Evolutionary conservation across 495 filamentous ascomycete species (phyloP).

Genomic region (Lepraria neglecta): DNA sequence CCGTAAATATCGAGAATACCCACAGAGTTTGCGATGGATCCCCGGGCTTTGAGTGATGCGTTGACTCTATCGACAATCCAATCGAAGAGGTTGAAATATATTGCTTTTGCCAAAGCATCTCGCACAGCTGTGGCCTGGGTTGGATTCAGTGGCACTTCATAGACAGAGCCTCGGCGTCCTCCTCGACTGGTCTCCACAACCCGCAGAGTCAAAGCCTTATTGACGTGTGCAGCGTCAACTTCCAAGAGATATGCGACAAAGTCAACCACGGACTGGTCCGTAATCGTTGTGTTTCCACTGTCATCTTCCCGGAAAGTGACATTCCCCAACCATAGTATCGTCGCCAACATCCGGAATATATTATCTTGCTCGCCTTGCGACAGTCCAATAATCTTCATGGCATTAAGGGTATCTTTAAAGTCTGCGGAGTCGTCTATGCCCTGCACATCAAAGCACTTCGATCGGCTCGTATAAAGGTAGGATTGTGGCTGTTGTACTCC

Average conservation of each 20-base stretch:
- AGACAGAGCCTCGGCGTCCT: slow-evolving; percentile 69
- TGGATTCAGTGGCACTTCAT: slow-evolving; percentile 87
- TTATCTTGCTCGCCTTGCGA: slow-evolving; percentile 85
- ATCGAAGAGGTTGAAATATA: slow-evolving; percentile 97
- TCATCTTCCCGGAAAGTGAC: slow-evolving; percentile 84
- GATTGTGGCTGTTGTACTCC: slow-evolving; percentile 87
- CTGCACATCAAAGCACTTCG: slow-evolving; percentile 87
- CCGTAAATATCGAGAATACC: slow-evolving; percentile 99
- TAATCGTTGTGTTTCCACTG: slow-evolving; percentile 75
- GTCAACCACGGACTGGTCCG: slow-evolving; percentile 83
- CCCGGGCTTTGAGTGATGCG: slow-evolving; percentile 73
- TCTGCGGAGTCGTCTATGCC: slow-evolving; percentile 90
- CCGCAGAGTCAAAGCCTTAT: slow-evolving; percentile 83
- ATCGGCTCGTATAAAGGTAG: slow-evolving; percentile 90
- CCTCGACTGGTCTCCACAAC: slow-evolving; percentile 86
- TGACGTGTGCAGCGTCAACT: slow-evolving; percentile 70
- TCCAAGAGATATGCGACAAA: slow-evolving; percentile 93
- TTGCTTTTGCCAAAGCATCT: slow-evolving; percentile 88
- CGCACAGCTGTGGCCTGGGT: slow-evolving; percentile 87
- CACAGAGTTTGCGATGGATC: slow-evolving; percentile 71
- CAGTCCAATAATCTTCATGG: slow-evolving; percentile 92
- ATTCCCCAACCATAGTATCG: slow-evolving; percentile 93
- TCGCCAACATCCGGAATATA: slow-evolving; percentile 93
- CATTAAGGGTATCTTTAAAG: slow-evolving; percentile 84
- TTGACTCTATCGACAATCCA: slow-evolving; percentile 97